Percentiles rank a stretch among this genome's conserved stretches.
phyloP scores from a whole-genome alignment of 2,329 filamentous ascomycete genomes.

The Fusarium armeniacum region DNA sequence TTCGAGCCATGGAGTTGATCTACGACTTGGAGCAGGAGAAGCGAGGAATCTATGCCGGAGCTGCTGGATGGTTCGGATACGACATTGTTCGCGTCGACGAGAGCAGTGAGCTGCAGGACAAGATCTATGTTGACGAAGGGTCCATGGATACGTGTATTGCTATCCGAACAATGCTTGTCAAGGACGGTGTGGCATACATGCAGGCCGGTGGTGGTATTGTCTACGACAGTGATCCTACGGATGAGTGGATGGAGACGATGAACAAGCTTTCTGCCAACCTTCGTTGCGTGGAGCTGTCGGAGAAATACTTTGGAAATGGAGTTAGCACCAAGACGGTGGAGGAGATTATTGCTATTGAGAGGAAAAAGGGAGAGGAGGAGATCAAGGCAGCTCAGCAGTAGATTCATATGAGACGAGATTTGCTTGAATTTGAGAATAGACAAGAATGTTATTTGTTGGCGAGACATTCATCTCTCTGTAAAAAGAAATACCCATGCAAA shows the following conservation, averaged over 20 bases:
- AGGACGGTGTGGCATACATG: constrained; percentile 91
- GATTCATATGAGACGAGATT: neutral
- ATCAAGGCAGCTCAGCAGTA: constrained; percentile 38
- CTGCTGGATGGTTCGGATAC: constrained; percentile 97
- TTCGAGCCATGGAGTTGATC: constrained; percentile 96
- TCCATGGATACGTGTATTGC: constrained; percentile 91
- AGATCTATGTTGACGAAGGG: constrained; percentile 69
- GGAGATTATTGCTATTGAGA: constrained; percentile 49
- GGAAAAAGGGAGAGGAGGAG: constrained; percentile 49
- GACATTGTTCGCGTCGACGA: constrained; percentile 76
- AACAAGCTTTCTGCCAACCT: constrained; percentile 81
- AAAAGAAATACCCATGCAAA: too few species aligned
- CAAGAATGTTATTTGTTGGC: neutral
- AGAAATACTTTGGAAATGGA: constrained; percentile 48
- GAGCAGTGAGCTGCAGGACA: constrained; percentile 53
- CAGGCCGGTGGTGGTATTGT: constrained; percentile 93
- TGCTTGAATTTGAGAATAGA: constrained; percentile 9
- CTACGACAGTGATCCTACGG: constrained; percentile 91
- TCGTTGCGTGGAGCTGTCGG: constrained; percentile 49
- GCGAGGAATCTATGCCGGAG: constrained; percentile 93
- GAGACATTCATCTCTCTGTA: too few species aligned
- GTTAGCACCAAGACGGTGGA: constrained; percentile 47
- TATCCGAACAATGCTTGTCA: constrained; percentile 92
- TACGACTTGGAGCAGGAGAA: constrained; percentile 95
- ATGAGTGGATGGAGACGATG: constrained; percentile 93